A percentile compares a stretch with the other conserved stretches of the same genome.
Evolutionary conservation across 176 grass and related monocot species (phyloP).

Genomic region (Lolium multiflorum): DNA sequence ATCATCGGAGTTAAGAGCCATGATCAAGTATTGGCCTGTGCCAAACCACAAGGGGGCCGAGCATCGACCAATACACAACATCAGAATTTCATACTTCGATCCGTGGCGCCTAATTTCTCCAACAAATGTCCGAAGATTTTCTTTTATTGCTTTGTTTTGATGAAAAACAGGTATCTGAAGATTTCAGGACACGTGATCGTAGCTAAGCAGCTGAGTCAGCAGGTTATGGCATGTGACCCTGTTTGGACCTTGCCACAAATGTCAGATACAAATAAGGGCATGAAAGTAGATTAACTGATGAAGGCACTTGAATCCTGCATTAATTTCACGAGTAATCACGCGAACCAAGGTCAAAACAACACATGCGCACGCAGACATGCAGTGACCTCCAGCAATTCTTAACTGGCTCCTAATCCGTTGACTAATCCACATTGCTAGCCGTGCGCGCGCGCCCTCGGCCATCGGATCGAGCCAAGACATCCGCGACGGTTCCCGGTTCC

Average conservation of each 20-base stretch:
- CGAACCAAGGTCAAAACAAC: slow-evolving; percentile 42
- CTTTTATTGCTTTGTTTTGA: not conserved
- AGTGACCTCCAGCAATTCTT: not conserved
- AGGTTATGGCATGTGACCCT: not conserved
- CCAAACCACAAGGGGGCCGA: no score
- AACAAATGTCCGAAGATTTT: not conserved
- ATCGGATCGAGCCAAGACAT: slow-evolving; percentile 13
- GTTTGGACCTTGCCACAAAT: no score
- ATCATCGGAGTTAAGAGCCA: not conserved
- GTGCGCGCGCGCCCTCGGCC: not conserved
- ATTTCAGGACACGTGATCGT: not conserved
- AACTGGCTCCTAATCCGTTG: not conserved
- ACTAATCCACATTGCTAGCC: not conserved
- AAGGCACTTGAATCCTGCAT: no score
- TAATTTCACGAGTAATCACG: not conserved
- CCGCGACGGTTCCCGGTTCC: not conserved
- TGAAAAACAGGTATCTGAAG: not conserved
- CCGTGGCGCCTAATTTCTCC: not conserved
- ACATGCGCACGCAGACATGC: slow-evolving; percentile 18
- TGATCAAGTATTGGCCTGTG: no score
- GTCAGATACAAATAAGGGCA: no score
- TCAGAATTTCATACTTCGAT: not conserved
- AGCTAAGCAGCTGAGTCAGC: no score
- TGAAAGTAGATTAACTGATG: no score
- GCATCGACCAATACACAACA: no score